A percentile compares a stretch with the other conserved stretches of the same genome.
These are phyloP conservation scores for Cornus florida DNA, from an alignment of 148 eudicot species.

Conservation along the genomic window DNA sequence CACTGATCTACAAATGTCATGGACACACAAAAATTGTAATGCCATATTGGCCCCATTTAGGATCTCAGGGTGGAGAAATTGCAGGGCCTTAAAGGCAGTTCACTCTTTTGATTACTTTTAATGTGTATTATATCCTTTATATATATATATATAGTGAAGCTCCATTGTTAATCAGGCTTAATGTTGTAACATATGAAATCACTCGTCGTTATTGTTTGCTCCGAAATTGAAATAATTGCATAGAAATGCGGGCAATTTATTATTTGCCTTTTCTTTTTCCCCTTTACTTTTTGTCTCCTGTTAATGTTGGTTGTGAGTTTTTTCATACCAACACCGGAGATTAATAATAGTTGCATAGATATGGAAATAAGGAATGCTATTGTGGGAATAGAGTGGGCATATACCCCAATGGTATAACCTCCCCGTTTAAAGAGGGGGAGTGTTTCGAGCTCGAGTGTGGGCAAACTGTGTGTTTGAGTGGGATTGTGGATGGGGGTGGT, in stretches of 20 bases:
- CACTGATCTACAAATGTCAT: neutral
- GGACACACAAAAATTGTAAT: neutral
- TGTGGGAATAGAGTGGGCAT: no score
- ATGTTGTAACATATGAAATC: neutral
- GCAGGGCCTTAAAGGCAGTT: neutral
- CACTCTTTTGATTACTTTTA: neutral
- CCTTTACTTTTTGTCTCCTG: neutral
- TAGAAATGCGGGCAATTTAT: neutral
- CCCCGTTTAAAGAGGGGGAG: no score
- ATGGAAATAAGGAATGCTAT: no score
- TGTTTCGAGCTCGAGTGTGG: no score
- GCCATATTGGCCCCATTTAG: neutral
- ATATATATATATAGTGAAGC: neutral
- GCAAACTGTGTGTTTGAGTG: no score
- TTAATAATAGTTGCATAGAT: no score
- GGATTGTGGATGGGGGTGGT: no score
- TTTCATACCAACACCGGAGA: no score
- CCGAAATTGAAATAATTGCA: no score
- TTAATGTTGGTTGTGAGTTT: no score
- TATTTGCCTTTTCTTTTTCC: neutral
- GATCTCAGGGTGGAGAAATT: neutral
- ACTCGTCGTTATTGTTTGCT: neutral
- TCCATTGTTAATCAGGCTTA: neutral
- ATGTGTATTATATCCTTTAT: neutral
- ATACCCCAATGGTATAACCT: no score